These are phyloP conservation scores for Apiospora aurea DNA, from an alignment of 2,329 filamentous ascomycete species.

Conservation along the genomic window DNA sequence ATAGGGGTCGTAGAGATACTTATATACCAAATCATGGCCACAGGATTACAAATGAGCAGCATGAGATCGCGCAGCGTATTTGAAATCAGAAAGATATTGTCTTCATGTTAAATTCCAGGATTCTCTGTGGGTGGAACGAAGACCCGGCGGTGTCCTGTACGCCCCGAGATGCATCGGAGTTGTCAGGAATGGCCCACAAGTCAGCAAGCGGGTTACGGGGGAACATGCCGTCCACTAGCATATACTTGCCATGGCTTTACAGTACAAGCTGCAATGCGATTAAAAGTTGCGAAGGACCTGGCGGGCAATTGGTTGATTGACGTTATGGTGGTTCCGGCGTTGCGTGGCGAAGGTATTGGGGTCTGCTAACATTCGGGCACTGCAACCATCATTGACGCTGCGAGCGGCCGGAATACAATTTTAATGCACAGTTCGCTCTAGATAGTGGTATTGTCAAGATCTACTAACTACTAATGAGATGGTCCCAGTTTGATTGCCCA, in stretches of 20 bases:
- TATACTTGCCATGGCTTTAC: neutral
- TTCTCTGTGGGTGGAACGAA: neutral
- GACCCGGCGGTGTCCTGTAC: neutral
- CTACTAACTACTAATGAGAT: too few species aligned
- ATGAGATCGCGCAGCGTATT: neutral
- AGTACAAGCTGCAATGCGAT: neutral
- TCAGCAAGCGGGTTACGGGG: too few species aligned
- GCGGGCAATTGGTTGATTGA: neutral
- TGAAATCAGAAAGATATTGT: neutral
- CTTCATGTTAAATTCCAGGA: neutral
- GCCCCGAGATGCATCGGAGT: neutral
- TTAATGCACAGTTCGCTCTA: too few species aligned
- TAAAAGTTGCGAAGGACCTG: neutral
- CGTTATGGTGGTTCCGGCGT: neutral
- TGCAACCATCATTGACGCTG: too few species aligned
- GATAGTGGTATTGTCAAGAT: too few species aligned
- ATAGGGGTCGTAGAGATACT: neutral
- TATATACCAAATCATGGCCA: neutral
- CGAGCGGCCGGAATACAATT: too few species aligned
- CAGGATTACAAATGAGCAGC: neutral
- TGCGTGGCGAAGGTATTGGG: neutral
- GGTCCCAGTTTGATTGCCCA: too few species aligned
- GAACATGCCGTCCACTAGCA: neutral
- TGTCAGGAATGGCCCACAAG: too few species aligned
- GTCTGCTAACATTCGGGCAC: too few species aligned